Conservation (phyloP, 2,329 filamentous ascomycete genomes). For the Pleomassaria siparia region DNA sequence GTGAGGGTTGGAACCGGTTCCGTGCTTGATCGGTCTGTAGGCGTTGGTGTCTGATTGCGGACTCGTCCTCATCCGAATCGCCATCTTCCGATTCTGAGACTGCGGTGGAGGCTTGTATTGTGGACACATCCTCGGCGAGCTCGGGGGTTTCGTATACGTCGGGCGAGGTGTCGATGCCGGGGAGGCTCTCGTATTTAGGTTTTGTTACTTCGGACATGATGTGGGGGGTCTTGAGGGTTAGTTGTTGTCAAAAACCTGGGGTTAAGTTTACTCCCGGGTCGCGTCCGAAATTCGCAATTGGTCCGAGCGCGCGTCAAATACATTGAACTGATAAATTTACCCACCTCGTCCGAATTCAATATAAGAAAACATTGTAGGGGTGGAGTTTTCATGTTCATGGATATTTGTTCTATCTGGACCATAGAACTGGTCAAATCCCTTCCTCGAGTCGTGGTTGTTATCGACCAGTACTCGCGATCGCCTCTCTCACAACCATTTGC, state of each 20-base stretch:
- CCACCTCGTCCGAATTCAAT: background rate
- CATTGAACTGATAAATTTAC: background rate
- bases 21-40: constrained; percentile 79
- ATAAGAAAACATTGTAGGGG: background rate
- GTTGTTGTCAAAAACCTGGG: background rate
- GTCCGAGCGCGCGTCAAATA: constrained; percentile 18
- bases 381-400: background rate
- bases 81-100: constrained; percentile 56
- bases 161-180: constrained; percentile 71
- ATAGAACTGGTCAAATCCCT: no score
- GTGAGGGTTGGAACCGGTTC: constrained; percentile 72
- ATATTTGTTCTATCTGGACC: background rate
- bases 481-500: background rate
- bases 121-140: constrained; percentile 85
- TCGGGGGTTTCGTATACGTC: constrained; percentile 98
- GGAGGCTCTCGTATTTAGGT: constrained; percentile 53
- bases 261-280: constrained; percentile 11
- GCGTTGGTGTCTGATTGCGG: constrained; percentile 70
- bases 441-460: no score
- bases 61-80: constrained; percentile 54
- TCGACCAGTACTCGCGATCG: no score
- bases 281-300: constrained; percentile 20
- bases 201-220: constrained; percentile 36
- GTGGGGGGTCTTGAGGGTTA: background rate
- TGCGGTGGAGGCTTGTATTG: constrained; percentile 58